Base-by-base conservation (phyloP, 2,329 filamentous ascomycete species). In the Hymenoscyphus fraxineus region DNA sequence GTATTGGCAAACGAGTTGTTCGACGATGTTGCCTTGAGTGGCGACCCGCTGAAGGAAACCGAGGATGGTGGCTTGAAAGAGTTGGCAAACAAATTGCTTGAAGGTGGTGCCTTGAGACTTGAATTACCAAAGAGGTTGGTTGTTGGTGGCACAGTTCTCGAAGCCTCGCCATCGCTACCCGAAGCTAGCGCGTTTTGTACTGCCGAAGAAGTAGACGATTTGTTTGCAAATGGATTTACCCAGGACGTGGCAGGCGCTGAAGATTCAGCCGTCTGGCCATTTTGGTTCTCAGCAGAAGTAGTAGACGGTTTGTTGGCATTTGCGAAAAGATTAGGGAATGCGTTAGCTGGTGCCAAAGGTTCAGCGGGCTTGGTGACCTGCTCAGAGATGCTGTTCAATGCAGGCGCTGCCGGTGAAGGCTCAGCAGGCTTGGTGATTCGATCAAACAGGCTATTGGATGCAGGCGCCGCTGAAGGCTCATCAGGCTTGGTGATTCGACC, bases 1-100 rank as follows among this genome's bases (percentile, higher is more conserved):
- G 60, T 32, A 19, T 39, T 61, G 9, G 63, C 65, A 63, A 70
- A 69, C 4, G 64, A 19, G 31, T 64, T 67, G 27, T 44, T 66
- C 5, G 55, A 57, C 35, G 54, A 40, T 19, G 60, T 38, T 57
- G 62, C 15, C 64, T 62, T 51, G n/a, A 12, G 10, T 19, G n/a
- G 6, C 10, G n/a, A 19, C 9, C 44, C 44, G 35, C 35, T 10
- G 9, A 35, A 35, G 6, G 10, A 12, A 6, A 16, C 16, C 13
- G 41, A 44, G 15, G 41, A 44, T 44, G 41, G 15, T 44, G 13
- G 16, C 58, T 27, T 60, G 5, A 59, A 16, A 31, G 58, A 4
- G 47, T 40, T 59, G 6, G 61, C 64, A 59, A 70, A 70, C 3
- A 66, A 6, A 55, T 59, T 65, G 27, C 12, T 62, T 39, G 66